Conservation (phyloP, 1,139 yeast genomes). For the Blastobotrys serpentis region DNA sequence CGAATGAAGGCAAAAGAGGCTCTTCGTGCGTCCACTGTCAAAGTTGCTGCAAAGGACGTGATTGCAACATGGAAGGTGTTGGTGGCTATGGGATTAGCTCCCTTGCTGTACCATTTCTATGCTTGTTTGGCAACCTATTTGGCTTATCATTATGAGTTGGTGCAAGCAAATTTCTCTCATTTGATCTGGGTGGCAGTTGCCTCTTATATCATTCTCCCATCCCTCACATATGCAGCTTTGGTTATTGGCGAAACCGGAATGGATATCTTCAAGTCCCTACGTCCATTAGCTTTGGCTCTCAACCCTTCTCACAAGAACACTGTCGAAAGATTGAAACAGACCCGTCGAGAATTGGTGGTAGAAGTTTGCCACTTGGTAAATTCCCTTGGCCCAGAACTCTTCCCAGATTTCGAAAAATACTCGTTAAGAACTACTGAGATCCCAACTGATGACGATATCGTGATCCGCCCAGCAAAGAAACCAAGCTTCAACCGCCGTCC, state of each 20-base stretch:
- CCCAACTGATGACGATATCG: slow-evolving; percentile 36
- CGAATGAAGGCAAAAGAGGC: slow-evolving; percentile 72
- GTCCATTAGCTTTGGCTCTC: slow-evolving; percentile 77
- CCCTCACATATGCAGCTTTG: slow-evolving; percentile 82
- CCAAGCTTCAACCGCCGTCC: slow-evolving; percentile 14
- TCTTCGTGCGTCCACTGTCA: slow-evolving; percentile 83
- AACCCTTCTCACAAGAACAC: slow-evolving; percentile 47
- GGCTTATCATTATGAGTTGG: slow-evolving; percentile 29
- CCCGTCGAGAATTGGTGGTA: slow-evolving; percentile 53
- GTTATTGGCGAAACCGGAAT: slow-evolving; percentile 90
- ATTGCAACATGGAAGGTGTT: slow-evolving; percentile 94
- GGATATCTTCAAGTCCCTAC: slow-evolving; percentile 78
- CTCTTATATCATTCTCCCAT: slow-evolving; percentile 58
- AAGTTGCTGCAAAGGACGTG: slow-evolving; percentile 88
- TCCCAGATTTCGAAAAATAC: slow-evolving; percentile 65
- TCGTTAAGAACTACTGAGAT: slow-evolving; percentile 34
- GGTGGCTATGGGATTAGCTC: slow-evolving; percentile 86
- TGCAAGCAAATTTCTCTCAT: slow-evolving; percentile 19
- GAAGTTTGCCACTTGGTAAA: slow-evolving; percentile 69
- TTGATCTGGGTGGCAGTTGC: slow-evolving; percentile 44
- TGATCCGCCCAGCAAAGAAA: slow-evolving; percentile 1
- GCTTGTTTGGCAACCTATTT: slow-evolving; percentile 62
- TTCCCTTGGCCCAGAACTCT: slow-evolving; percentile 71
- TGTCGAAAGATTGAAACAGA: slow-evolving; percentile 54
- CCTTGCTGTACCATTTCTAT: slow-evolving; percentile 76